These are phyloP conservation scores for Hygrophorus pudorinus DNA, from an alignment of 768 basidiomycete genomes.

Conservation along the genomic window DNA sequence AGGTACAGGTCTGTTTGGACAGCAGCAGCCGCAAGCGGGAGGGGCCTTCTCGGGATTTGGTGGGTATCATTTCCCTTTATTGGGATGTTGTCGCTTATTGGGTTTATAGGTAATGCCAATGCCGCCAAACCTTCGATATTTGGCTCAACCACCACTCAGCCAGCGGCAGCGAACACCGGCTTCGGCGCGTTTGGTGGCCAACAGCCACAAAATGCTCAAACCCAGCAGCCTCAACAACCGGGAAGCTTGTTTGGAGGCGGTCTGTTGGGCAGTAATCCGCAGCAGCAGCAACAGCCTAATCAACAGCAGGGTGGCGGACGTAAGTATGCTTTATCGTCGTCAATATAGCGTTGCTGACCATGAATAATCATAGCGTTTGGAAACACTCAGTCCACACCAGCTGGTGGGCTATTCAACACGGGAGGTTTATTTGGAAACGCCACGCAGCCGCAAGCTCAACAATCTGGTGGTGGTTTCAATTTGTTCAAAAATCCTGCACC, in stretches of 20 bases:
- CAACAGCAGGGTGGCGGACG: slow-evolving; percentile 27
- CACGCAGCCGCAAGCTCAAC: slow-evolving; percentile 12
- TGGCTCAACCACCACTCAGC: slow-evolving; percentile 34
- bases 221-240: slow-evolving; percentile 12
- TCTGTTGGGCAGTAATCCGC: slow-evolving; percentile 13
- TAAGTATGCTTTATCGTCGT: slow-evolving; percentile 14
- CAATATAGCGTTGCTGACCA: slow-evolving; percentile 3
- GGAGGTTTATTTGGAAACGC: slow-evolving; percentile 23
- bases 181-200: slow-evolving; percentile 29
- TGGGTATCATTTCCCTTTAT: neutral
- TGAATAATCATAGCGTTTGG: slow-evolving; percentile 24
- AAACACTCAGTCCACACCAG: slow-evolving; percentile 18
- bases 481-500: slow-evolving; percentile 28
- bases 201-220: slow-evolving; percentile 21
- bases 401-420: slow-evolving; percentile 24
- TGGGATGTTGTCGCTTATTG: neutral
- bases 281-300: slow-evolving; percentile 15
- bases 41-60: slow-evolving; percentile 4
- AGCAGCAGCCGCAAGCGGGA: neutral
- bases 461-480: slow-evolving; percentile 16
- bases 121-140: slow-evolving; percentile 39
- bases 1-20: slow-evolving; percentile 5
- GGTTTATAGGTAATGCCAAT: slow-evolving; percentile 18
- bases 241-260: slow-evolving; percentile 23
- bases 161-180: slow-evolving; percentile 22